Evolutionary conservation across 495 filamentous ascomycete genomes (phyloP), one percentile per base, ranked within the genome.

Genomic region (Copromyces sp.): DNA sequence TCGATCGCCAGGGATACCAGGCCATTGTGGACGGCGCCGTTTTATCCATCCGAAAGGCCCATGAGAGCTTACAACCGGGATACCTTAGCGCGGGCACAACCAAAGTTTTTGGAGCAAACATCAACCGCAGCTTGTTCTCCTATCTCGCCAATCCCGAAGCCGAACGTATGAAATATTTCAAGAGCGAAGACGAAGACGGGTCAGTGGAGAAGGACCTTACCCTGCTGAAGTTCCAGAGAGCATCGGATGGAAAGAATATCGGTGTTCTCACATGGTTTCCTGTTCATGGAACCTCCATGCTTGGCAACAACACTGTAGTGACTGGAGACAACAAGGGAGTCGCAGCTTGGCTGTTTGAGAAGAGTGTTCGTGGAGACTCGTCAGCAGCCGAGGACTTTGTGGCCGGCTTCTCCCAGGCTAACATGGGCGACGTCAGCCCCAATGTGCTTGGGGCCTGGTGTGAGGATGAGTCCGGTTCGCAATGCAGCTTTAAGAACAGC

Each of bases 251-350:
- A 68, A 93, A 91, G 82, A 90, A 89, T 70, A 88, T 90, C 69
- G 95, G 92, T 41, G 85, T 95, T 3, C 77, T 99, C 68, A 97
- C 93, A 16, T 99, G 94, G 92, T 98, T 97, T 78, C 91, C 95
- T 9, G 93, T 94, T 11, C 95, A 99, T 77, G 95, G 95, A 14
- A 99, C 95, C 0, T 95, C 92, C 8, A 87, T 98, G 84, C 89
- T 94, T 65, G 91, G 92, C 71, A 98, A 99, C 80, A 98, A 99
- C 78, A 97, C 93, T 8, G 82, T 98, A 14, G 89, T 97, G 61
- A 90, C 94, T 4, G 95, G 94, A 11, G 95, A 99, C 79, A 99
- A 99, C 80, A 99, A 99, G 81, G 95, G 95, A 16, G 94, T 97
- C 5, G 95, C 95, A 24, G 94, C 95, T 1, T 89, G 90, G 75